These are phyloP conservation scores for Blastobotrys indianensis DNA, from an alignment of 1,139 yeast species.

Conservation along the genomic window DNA sequence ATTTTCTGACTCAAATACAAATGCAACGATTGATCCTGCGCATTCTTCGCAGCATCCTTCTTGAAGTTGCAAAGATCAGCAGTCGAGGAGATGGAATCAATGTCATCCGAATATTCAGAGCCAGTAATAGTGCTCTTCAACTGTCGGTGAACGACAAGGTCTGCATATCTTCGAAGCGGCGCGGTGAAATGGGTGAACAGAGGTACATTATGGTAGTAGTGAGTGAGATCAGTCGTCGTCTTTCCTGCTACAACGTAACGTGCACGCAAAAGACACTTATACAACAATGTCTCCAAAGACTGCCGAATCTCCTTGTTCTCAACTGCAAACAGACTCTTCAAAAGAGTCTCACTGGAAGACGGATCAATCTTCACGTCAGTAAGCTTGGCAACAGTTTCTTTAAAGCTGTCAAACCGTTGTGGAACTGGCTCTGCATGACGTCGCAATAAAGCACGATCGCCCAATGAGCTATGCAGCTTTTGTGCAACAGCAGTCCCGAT, in stretches of 20 bases:
- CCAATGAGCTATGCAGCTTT: conserved; percentile 65
- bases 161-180: conserved; percentile 89
- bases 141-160: conserved; percentile 88
- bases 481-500: conserved; percentile 87
- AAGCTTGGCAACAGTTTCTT: conserved; percentile 58
- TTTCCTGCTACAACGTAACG: conserved; percentile 86
- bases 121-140: conserved; percentile 57
- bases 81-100: conserved; percentile 69
- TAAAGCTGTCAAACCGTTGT: conserved; percentile 75
- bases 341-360: conserved; percentile 64
- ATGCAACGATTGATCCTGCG: conserved; percentile 94
- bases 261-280: conserved; percentile 79
- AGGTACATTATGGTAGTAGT: conserved; percentile 77
- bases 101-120: conserved; percentile 45
- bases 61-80: conserved; percentile 94
- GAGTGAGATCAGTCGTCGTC: conserved; percentile 47
- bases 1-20: conserved; percentile 77
- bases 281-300: conserved; percentile 73
- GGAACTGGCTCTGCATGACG: conserved; percentile 82
- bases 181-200: conserved; percentile 90
- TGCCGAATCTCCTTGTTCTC: conserved; percentile 59
- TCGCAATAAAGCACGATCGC: conserved; percentile 77
- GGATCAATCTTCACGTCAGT: conserved; percentile 58
- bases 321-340: conserved; percentile 61
- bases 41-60: conserved; percentile 87